Base-by-base conservation (phyloP, 2,329 filamentous ascomycete species). In the Pezicula neosporulosa region DNA sequence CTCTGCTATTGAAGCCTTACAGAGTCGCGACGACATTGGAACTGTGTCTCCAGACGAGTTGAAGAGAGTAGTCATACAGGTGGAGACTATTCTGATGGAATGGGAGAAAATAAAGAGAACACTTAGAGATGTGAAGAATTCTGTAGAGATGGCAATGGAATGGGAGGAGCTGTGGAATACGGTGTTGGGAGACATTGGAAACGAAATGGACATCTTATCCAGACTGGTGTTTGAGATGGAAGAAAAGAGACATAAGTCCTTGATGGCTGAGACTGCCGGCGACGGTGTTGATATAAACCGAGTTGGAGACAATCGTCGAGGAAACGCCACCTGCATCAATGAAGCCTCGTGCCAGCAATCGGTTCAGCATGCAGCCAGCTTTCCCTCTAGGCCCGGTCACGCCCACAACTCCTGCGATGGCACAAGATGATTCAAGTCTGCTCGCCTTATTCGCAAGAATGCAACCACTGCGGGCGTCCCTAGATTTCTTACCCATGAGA, bases 91-190 rank as follows among this genome's bases (percentile, higher is more conserved):
- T 53, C 75, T 96, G 55, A 77, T 78, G 35, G 89, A 92, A 63
- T 99, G 94, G 94, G 78, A 83, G 42, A 84, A 85, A 58, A 93
- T 97, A 62, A 88, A 90, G 62, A 77, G 75, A 39, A 86, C 87
- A 1, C 74, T 99, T 47, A 87, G 87, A 56, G 85, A 73, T 24
- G 87, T 96, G 50, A 96, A 96, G 67, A 82, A 82, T 44, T 93
- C 97, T 65, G 93, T 99, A 16, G 94, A 97, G 69, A 85, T 96
- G 52, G 94, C 94, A 44, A 96, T 97, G 91, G 94, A 99, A 66
- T 99, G 93, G 93, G 92, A 97, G 68, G 92, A 97, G 71, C 77
- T 99, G 35, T 97, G 94, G 93, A 90, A 90, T 61, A 90, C 82
- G 57, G 93, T 97, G 3, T 76, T 99, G 3, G 93, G 92, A 42